A percentile compares a stretch with the other conserved stretches of the same genome.
These are phyloP conservation scores for Solanum appendiculatum DNA, from an alignment of 257 asterid genomes.

Conservation along the genomic window DNA sequence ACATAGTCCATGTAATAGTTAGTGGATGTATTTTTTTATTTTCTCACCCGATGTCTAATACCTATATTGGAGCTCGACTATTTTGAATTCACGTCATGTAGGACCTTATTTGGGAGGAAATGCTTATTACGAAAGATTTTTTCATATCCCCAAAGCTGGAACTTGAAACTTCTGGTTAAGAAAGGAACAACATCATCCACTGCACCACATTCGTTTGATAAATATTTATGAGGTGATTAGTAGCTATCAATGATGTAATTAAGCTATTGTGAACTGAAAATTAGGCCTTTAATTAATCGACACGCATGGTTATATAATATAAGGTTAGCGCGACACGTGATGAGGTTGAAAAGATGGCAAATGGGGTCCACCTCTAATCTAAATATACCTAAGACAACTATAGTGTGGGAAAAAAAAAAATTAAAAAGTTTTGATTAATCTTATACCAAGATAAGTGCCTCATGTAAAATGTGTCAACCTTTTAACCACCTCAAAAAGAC, in stretches of 20 bases:
- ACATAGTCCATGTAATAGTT: neutral
- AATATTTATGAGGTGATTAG: neutral
- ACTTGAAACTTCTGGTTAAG: too few species aligned
- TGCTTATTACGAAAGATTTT: neutral
- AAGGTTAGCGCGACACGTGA: conserved; percentile 14
- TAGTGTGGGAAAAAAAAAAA: too few species aligned
- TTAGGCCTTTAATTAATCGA: conserved; percentile 16
- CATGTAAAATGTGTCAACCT: neutral
- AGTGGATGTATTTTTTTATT: too few species aligned
- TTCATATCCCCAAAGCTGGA: too few species aligned
- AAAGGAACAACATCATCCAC: too few species aligned
- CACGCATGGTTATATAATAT: conserved; percentile 14
- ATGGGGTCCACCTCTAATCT: conserved; percentile 19
- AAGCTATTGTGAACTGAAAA: conserved; percentile 9
- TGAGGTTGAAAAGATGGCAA: neutral
- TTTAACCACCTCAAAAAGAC: neutral
- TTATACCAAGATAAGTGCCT: neutral
- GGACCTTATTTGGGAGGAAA: too few species aligned
- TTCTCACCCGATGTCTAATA: neutral
- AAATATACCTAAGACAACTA: neutral
- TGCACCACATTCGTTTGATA: neutral
- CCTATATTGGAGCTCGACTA: neutral
- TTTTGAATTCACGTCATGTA: too few species aligned
- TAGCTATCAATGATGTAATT: neutral
- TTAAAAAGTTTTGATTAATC: too few species aligned